A percentile compares a stretch with the other conserved stretches of the same genome.
phyloP scores from a whole-genome alignment of 768 basidiomycete genomes.

The Hebeloma cylindrosporum region DNA sequence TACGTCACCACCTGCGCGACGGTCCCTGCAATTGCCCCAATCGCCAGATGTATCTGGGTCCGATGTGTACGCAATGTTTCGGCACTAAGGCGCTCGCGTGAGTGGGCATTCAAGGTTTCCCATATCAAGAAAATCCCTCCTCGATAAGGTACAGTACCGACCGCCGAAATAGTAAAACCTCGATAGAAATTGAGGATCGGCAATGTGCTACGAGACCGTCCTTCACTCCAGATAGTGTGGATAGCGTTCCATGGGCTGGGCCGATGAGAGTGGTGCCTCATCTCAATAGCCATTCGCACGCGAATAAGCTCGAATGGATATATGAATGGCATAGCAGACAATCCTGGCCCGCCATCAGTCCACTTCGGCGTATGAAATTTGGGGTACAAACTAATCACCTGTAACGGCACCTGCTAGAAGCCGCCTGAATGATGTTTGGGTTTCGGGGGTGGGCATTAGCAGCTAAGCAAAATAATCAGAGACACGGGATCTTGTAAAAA shows the following conservation, averaged over 20 bases:
- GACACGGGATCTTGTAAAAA: not conserved
- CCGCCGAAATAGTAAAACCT: constrained; percentile 8
- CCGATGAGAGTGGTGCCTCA: not conserved
- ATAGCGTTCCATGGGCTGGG: constrained; percentile 6
- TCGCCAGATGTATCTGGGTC: constrained; percentile 25
- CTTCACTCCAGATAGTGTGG: constrained; percentile 9
- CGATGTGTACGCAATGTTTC: constrained; percentile 21
- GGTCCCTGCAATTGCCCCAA: constrained; percentile 27
- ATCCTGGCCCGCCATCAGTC: not conserved
- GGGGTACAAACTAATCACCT: not conserved
- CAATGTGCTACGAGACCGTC: not conserved
- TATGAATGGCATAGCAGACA: constrained; percentile 9
- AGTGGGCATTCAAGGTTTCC: constrained; percentile 27
- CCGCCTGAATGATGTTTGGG: constrained; percentile 7
- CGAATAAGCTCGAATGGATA: constrained; percentile 15
- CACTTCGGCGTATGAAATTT: not conserved
- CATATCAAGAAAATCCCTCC: constrained; percentile 27
- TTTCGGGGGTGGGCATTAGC: constrained; percentile 7
- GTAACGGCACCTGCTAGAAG: constrained; percentile 10
- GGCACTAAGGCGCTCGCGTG: constrained; percentile 13
- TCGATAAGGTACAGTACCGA: constrained; percentile 19
- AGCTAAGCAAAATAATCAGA: not conserved
- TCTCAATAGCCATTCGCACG: constrained; percentile 12
- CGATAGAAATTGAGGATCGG: constrained; percentile 6
- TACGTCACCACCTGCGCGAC: constrained; percentile 24